Percentiles rank a stretch among this genome's conserved stretches.
Evolutionary conservation across 2,329 filamentous ascomycete species (phyloP).

Genomic region (Phialophora macrospora): DNA sequence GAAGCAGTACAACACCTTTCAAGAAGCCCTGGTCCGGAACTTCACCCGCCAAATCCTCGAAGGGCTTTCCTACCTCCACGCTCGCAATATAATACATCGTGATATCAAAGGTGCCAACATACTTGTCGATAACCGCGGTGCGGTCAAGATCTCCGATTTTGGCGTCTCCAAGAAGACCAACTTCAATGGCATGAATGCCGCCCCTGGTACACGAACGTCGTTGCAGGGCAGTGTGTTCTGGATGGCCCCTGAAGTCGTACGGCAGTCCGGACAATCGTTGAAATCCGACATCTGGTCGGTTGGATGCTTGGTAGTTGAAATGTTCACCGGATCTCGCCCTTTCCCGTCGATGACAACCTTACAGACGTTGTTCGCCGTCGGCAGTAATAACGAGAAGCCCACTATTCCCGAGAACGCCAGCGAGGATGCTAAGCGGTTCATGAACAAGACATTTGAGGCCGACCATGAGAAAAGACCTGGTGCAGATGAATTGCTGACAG

Average conservation of each 20-base stretch:
- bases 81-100: slow-evolving; percentile 93
- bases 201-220: slow-evolving; percentile 81
- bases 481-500: slow-evolving; percentile 85
- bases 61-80: slow-evolving; percentile 90
- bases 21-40: slow-evolving; percentile 90
- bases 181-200: slow-evolving; percentile 54
- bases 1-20: slow-evolving; percentile 94
- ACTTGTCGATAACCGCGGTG: slow-evolving; percentile 97
- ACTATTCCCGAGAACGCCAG: slow-evolving; percentile 87
- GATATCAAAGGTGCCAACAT: slow-evolving; percentile 99
- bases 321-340: slow-evolving; percentile 96
- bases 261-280: slow-evolving; percentile 95
- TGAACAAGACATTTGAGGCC: slow-evolving; percentile 90
- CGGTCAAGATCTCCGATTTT: slow-evolving; percentile 99
- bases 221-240: slow-evolving; percentile 98
- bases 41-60: slow-evolving; percentile 96
- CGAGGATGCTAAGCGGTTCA: slow-evolving; percentile 79
- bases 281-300: slow-evolving; percentile 99
- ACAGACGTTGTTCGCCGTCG: slow-evolving; percentile 98
- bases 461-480: slow-evolving; percentile 91
- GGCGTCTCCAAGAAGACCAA: slow-evolving; percentile 79
- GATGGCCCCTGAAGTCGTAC: slow-evolving; percentile 99
- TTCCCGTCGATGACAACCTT: slow-evolving; percentile 97
- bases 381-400: slow-evolving; percentile 81
- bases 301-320: slow-evolving; percentile 95